These are phyloP conservation scores for Heliocybe sulcata DNA, from an alignment of 1,284 basidiomycete species.

Conservation along the genomic window DNA sequence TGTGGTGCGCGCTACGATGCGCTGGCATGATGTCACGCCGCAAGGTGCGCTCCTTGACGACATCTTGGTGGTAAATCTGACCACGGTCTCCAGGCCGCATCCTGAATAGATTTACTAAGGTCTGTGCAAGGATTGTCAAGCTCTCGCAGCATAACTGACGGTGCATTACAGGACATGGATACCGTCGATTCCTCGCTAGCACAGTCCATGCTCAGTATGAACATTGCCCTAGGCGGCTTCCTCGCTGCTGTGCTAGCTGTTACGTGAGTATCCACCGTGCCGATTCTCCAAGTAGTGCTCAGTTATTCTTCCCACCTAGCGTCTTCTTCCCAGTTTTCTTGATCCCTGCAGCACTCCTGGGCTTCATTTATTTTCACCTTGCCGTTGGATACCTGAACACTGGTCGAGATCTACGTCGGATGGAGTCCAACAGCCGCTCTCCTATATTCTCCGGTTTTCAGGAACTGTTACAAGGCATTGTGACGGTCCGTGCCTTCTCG, in stretches of 20 bases:
- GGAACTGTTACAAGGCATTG: slow-evolving; percentile 73
- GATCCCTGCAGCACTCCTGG: slow-evolving; percentile 61
- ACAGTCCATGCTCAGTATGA: slow-evolving; percentile 63
- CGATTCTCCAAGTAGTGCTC: background rate
- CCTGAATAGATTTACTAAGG: slow-evolving; percentile 62
- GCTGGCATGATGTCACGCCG: slow-evolving; percentile 43
- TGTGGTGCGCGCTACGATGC: slow-evolving; percentile 64
- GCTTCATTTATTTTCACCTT: slow-evolving; percentile 51
- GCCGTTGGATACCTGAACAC: slow-evolving; percentile 73
- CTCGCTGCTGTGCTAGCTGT: slow-evolving; percentile 60
- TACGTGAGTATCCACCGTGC: slow-evolving; percentile 21
- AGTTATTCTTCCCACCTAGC: slow-evolving; percentile 21
- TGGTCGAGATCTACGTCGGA: slow-evolving; percentile 68
- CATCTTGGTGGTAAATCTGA: slow-evolving; percentile 16
- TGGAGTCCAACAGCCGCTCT: slow-evolving; percentile 69
- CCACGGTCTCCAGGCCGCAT: slow-evolving; percentile 41
- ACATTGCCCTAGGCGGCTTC: slow-evolving; percentile 66
- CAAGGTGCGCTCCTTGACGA: slow-evolving; percentile 22
- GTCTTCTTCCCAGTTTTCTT: slow-evolving; percentile 69
- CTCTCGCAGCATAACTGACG: slow-evolving; percentile 4
- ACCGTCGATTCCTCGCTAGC: slow-evolving; percentile 72
- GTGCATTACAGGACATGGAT: slow-evolving; percentile 55
- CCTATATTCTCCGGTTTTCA: slow-evolving; percentile 75
- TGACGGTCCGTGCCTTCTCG: slow-evolving; percentile 86
- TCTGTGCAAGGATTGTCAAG: slow-evolving; percentile 9